Base-by-base conservation (phyloP, 2,329 filamentous ascomycete species). In the Microascus cirrosus region DNA sequence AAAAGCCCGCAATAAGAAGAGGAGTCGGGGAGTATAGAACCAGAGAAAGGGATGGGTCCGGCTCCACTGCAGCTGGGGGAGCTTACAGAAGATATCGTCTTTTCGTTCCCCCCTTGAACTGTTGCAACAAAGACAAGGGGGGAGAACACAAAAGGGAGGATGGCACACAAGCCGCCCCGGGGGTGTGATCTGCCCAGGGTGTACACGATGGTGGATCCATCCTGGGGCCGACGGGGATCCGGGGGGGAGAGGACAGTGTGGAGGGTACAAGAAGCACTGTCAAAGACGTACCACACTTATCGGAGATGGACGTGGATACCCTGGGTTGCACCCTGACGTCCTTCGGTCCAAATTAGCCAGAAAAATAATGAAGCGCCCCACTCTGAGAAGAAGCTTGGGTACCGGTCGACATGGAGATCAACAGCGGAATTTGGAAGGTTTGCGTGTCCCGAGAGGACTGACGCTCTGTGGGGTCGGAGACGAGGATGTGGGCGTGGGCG, bases 141-240 rank as follows among this genome's bases (percentile, higher is more conserved):
- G 39, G 39, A 15, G 2, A 15, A 18, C 15, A 18, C 15, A 45
- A 18, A 42, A 32, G 28, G 28, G 28, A 32, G 28, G 4, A 32
- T 32, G 28, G 54, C 13, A 39, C 45, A 28, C 54, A 48, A 28
- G 54, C 22, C 18, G 54, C 11, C 28, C 39, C 42, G 36, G 36
- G 25, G 39, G 25, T 50, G 55, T 24, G 53, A 35, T n/a, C 10
- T 32, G 55, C 55, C 22, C 39, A 36, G 34, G 20, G 54, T 36
- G 54, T 24, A 24, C n/a, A 18, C 36, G 39, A n/a, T 7, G 20
- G 20, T 10, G 45, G 45, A 50, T 24, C n/a, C n/a, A 22, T 12
- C 45, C 45, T 50, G 25, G 28, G 55, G 42, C 18, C 22, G 55
- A 57, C 55, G 13, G 22, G 55, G 55, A 57, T 57, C 55, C 48